Base-by-base conservation (phyloP, 257 asterid genomes). In the Lycium barbarum region DNA sequence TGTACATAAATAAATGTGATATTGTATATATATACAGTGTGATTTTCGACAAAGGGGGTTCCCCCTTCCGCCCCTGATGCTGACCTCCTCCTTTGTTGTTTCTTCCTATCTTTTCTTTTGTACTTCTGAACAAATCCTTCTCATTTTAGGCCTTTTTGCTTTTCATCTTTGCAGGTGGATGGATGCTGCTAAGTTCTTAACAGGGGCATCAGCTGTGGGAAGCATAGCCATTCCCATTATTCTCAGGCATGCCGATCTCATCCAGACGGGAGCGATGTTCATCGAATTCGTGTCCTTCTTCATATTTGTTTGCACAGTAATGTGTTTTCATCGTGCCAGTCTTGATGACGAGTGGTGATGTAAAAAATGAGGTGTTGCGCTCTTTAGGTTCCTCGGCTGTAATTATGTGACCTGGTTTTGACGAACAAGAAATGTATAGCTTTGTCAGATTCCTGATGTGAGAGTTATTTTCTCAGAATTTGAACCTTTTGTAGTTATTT, bases 171-270 rank as follows among this genome's bases (percentile, higher is more conserved):
- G 85, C 90, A 95, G 99, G 53, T 96, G 99, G 99, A 90, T 93
- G 49, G 97, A 92, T 84, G 98, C 97, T 35, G 99, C 99, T 17
- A 96, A 96, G 89, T 96, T 96, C 88, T 84, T 93, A 67, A 96
- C 99, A 1, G 99, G 99, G 61, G 99, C 99, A 20, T 96, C 99
- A 22, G 95, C 96, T 43, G 98, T 95, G 47, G 99, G 99, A 81
- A 96, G 98, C 88, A 33, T 96, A 87, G 99, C 99, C 80, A 95
- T 95, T 65, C 99, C 99, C 83, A 91, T 95, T 83, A 95, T 96
- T 85, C 96, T 96, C 53, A 90, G 95, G 87, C 99, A 96, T 58
- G 98, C 98, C 9, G 91, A 89, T 87, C 80, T 95, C 82, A 96
- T 96, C 36, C 97, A 87, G 86, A 93, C 94, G 2, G 98, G 98